Evolutionary conservation across 805 yeast genomes (phyloP).

Genomic region (Zygosaccharomyces lentus): DNA sequence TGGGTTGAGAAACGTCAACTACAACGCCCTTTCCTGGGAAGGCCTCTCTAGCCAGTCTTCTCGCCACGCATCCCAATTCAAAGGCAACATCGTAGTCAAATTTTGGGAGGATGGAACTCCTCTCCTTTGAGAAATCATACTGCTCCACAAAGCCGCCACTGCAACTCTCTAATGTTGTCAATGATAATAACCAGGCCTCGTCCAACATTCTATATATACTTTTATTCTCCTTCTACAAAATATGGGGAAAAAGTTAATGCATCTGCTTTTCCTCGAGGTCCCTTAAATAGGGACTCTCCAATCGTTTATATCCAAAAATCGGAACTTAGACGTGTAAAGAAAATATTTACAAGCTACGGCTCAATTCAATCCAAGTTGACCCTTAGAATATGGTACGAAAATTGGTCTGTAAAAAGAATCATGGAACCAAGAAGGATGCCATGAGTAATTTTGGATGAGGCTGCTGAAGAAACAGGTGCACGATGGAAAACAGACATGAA

Average conservation of each 20-base stretch:
- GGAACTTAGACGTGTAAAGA: not conserved
- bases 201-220: slow-evolving; percentile 1
- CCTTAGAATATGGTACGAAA: slow-evolving; percentile 25
- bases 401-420: slow-evolving; percentile 24
- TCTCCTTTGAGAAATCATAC: slow-evolving; percentile 2
- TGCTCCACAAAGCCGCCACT: not conserved
- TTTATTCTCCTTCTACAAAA: too few species aligned
- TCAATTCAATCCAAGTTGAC: slow-evolving; percentile 31
- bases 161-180: not conserved
- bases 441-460: slow-evolving; percentile 39
- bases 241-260: too few species aligned
- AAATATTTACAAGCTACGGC: slow-evolving; percentile 13
- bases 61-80: slow-evolving; percentile 42
- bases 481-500: slow-evolving; percentile 48
- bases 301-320: too few species aligned
- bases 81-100: slow-evolving; percentile 41
- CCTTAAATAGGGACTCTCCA: too few species aligned
- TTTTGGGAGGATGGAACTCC: slow-evolving; percentile 1
- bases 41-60: slow-evolving; percentile 33
- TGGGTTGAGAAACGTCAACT: slow-evolving; percentile 44
- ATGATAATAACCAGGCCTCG: slow-evolving; percentile 1
- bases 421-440: slow-evolving; percentile 33
- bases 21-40: slow-evolving; percentile 39
- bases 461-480: slow-evolving; percentile 51
- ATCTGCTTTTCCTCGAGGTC: too few species aligned